Base-by-base conservation (phyloP, 345 rosid species). In the Salix arbutifolia region DNA sequence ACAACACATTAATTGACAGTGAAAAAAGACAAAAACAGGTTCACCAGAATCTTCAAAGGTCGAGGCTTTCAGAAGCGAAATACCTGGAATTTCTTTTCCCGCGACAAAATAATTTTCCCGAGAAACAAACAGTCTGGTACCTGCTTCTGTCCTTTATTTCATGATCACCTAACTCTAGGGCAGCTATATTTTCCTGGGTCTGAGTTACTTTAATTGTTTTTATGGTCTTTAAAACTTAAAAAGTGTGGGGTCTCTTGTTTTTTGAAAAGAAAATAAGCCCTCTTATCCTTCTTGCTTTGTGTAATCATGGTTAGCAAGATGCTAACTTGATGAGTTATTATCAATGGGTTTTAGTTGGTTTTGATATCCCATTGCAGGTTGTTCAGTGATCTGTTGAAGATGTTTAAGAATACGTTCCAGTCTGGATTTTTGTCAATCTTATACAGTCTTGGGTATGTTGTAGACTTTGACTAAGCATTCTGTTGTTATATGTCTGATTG, bases 381-480 rank as follows among this genome's bases (percentile, higher is more conserved):
- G 12, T 69, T 1, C 4, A 8, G 31, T 42, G 23, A 14, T 38
- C 33, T 23, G 10, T 56, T 18, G 62, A 75, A 66, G 67, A 80
- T 80, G 83, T 80, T 80, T 50, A 80, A 80, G 77, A 80, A 80
- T 80, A 80, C 83, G 11, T 80, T 80, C 61, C 83, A 80, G 73
- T 80, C 83, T 12, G 83, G 83, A 44, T 80, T 80, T 46, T 65
- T 80, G n/a, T 80, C 83, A 16, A 80, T 80, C 53, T 46, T 80
- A 37, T 80, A 80, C 70, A 80, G 83, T 73, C 83, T 80, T 7
- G 83, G 83, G 83, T 80, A 80, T 44, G 77, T 58, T 37, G 1
- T 18, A 3, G 28, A 14, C 25, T 38, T 44, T 52, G 46, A 0
- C 40, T 68, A 7, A 14, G 31, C 33, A 31, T 69, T n/a, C 38